Conservation (phyloP, 1,284 basidiomycete species). For the Mixia osmundae region DNA sequence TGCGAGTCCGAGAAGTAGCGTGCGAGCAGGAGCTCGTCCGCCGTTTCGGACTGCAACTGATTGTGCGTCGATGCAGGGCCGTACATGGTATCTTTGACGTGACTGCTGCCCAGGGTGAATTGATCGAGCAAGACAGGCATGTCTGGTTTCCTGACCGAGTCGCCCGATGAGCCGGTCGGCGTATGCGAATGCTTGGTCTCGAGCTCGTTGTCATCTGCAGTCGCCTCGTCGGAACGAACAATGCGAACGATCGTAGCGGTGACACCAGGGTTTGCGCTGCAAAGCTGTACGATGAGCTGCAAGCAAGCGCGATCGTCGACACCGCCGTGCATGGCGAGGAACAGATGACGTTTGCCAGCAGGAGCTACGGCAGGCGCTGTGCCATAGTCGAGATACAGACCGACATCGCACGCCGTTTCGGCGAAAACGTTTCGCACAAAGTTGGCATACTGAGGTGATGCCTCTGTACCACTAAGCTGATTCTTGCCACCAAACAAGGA, state of each 20-base stretch:
- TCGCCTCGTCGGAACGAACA: conserved; percentile 14
- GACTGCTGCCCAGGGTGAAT: conserved; percentile 11
- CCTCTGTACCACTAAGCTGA: conserved; percentile 13
- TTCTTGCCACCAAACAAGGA: conserved; percentile 32
- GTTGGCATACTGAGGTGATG: conserved; percentile 25
- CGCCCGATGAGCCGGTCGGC: conserved; percentile 17
- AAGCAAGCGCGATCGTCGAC: conserved; percentile 72
- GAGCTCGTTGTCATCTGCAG: conserved; percentile 21
- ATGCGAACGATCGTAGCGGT: conserved; percentile 46
- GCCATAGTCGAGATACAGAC: conserved; percentile 53
- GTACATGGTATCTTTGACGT: conserved; percentile 40
- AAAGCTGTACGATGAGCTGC: conserved; percentile 52
- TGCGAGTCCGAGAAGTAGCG: conserved; percentile 11
- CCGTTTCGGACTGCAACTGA: conserved; percentile 42
- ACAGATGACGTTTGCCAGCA: conserved; percentile 35
- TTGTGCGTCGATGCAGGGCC: conserved; percentile 34
- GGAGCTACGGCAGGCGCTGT: conserved; percentile 14
- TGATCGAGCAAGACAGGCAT: conserved; percentile 3
- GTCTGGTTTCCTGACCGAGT: background rate
- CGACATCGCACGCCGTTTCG: conserved; percentile 30
- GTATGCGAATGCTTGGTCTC: conserved; percentile 8
- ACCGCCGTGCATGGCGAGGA: conserved; percentile 76
- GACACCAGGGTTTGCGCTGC: conserved; percentile 33
- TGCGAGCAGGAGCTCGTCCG: conserved; percentile 34
- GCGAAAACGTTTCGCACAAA: conserved; percentile 59